phyloP scores from a whole-genome alignment of 1,284 basidiomycete genomes.

The Volvariella volvacea region DNA sequence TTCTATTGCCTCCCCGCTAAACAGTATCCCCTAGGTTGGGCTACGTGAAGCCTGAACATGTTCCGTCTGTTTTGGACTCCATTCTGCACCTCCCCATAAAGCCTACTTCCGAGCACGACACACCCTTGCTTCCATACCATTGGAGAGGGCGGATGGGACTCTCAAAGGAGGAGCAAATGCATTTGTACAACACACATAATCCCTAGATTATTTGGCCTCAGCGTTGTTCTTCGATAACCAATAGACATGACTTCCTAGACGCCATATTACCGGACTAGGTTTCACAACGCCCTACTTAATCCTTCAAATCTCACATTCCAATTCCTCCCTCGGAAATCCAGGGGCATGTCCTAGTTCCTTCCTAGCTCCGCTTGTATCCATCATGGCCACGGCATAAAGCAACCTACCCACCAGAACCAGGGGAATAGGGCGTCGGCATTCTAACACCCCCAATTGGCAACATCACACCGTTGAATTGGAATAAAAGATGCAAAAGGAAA shows the following conservation, averaged over 20 bases:
- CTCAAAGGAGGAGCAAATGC: constrained; percentile 53
- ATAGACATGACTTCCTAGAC: too few relatives aligned
- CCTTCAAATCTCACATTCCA: constrained; percentile 43
- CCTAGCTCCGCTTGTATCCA: constrained; percentile 52
- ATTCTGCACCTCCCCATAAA: constrained; percentile 29
- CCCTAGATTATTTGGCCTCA: too few relatives aligned
- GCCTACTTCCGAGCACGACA: constrained; percentile 22
- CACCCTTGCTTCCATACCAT: constrained; percentile 34
- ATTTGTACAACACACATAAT: not conserved
- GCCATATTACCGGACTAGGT: too few relatives aligned
- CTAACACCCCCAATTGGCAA: constrained; percentile 54
- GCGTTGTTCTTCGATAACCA: too few relatives aligned
- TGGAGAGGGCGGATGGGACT: constrained; percentile 80
- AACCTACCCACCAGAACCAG: constrained; percentile 47
- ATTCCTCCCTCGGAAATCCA: constrained; percentile 37
- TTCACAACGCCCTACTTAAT: constrained; percentile 31
- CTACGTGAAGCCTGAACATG: constrained; percentile 47
- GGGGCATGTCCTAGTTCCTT: constrained; percentile 24
- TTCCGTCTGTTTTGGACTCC: constrained; percentile 45
- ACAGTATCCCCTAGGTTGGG: constrained; percentile 44
- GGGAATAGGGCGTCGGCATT: constrained; percentile 58
- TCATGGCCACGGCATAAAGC: constrained; percentile 48
- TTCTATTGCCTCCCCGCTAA: not conserved
- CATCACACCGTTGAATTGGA: constrained; percentile 52
- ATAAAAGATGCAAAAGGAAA: constrained; percentile 48